Conservation (phyloP, 768 basidiomycete species). For the Pluteus cervinus region DNA sequence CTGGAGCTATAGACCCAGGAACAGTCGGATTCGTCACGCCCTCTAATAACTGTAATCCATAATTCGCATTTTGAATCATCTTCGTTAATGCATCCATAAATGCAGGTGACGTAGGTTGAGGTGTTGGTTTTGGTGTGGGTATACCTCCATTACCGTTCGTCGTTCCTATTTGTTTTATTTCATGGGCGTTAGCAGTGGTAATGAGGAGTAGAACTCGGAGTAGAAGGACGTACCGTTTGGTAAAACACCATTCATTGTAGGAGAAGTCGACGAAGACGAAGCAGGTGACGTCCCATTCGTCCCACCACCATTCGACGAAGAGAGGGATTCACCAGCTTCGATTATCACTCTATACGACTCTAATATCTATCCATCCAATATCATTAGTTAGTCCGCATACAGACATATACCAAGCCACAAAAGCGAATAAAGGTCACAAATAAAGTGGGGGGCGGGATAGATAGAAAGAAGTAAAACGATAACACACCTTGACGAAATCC, state of each 20-base stretch:
- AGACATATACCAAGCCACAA: slow-evolving; percentile 2
- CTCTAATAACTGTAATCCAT: too few species aligned
- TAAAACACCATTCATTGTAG: too few species aligned
- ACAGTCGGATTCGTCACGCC: too few species aligned
- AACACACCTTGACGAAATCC: slow-evolving; percentile 25
- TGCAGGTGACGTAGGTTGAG: too few species aligned
- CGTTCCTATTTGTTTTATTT: slow-evolving; percentile 13
- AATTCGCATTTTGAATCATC: slow-evolving; percentile 41
- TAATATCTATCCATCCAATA: slow-evolving; percentile 12
- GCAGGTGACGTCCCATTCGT: too few species aligned
- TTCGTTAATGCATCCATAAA: too few species aligned
- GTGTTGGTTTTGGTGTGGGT: too few species aligned
- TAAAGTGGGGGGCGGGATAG: slow-evolving; percentile 1
- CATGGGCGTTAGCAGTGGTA: slow-evolving; percentile 3
- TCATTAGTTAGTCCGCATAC: not conserved
- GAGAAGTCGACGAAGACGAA: too few species aligned
- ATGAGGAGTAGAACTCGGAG: not conserved
- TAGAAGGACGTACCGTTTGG: slow-evolving; percentile 1
- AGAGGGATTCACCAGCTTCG: slow-evolving; percentile 17
- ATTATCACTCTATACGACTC: slow-evolving; percentile 21
- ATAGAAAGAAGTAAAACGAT: slow-evolving; percentile 1
- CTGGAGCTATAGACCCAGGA: too few species aligned
- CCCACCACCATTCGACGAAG: slow-evolving; percentile 3
- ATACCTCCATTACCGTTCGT: too few species aligned
- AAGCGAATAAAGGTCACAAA: slow-evolving; percentile 5